Evolutionary conservation across 2,329 filamentous ascomycete genomes (phyloP), one percentile per base, ranked within the genome.

Genomic region (Colletotrichum falcatum): DNA sequence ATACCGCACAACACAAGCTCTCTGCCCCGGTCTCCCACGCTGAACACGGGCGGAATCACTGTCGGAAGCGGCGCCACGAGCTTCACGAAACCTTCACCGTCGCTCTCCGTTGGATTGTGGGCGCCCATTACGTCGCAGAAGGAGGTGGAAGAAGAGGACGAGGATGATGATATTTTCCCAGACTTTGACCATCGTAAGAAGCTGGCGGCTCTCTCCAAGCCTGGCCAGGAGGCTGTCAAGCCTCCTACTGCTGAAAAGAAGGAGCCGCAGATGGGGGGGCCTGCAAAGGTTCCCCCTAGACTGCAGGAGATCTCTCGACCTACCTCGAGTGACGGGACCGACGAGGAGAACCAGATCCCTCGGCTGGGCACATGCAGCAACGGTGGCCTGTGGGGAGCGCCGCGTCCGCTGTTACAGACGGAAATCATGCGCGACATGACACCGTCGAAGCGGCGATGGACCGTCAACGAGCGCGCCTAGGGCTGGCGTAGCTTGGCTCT

Each of bases 361-460:
- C 82, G 80, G 73, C 79, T 80, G 44, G 83, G 78, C 18, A 61
- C 59, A 20, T 81, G 74, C 61, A 82, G 78, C 2, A 71, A 76
- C 30, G 83, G 78, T 70, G 86, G 86, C 23, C 81, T 83, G 2
- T 86, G 83, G 84, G 83, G 82, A 5, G 74, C 81, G 12, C 83
- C 84, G 3, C 78, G 79, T 61, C 82, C 84, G 26, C 79, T 83
- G 18, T 83, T 80, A 9, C 81, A 85, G 51, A 83, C 82, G 0
- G 86, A 88, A 63, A 64, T 70, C 23, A 78, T 82, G 37, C 80
- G 84, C 8, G 87, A 88, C 66, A 67, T 82, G 66, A 83, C 80
- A 42, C 79, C 81, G 26, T 79, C 82, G 1, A 89, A 89, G 78
- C 78, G 87, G 61, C 81, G 87, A 30, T 89, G 87, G 87, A 88